Conservation (phyloP, 2,329 filamentous ascomycete species). For the Orbilia brochopaga region DNA sequence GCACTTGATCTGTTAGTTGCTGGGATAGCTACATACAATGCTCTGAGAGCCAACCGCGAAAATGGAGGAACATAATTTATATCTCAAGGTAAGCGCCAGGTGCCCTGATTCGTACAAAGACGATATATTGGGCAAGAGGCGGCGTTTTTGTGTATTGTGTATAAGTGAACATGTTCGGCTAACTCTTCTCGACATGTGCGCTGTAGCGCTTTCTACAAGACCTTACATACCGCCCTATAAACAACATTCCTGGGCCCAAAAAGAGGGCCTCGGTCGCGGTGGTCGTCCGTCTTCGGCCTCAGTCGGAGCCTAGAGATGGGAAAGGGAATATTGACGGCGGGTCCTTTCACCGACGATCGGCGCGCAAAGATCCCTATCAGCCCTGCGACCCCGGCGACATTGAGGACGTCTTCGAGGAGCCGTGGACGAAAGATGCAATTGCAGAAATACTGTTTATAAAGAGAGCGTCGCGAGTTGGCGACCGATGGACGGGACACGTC, state of each 20-base stretch:
- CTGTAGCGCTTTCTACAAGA: conserved; percentile 37
- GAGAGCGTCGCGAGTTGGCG: conserved; percentile 68
- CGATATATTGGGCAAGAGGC: not conserved
- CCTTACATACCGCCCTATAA: conserved; percentile 14
- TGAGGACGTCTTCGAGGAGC: conserved; percentile 67
- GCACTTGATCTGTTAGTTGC: no score
- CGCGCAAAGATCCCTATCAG: conserved; percentile 24
- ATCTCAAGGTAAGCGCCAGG: conserved; percentile 34
- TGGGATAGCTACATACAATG: no score
- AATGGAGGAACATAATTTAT: conserved; percentile 31
- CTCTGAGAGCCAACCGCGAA: not conserved
- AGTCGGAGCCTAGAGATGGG: conserved; percentile 57
- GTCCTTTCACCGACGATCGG: conserved; percentile 55
- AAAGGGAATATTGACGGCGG: conserved; percentile 39
- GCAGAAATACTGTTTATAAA: conserved; percentile 76
- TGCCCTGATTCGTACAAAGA: not conserved
- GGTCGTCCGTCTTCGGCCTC: conserved; percentile 68
- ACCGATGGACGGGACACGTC: conserved; percentile 73
- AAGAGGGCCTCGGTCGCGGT: conserved; percentile 69
- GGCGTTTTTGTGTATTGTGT: no score
- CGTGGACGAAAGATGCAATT: conserved; percentile 70
- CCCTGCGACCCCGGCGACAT: conserved; percentile 58
- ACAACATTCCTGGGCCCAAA: conserved; percentile 19
- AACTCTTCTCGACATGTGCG: not conserved
- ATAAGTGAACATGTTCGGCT: no score